These are phyloP conservation scores for Trichophyton schoenleinii DNA, from an alignment of 2,329 filamentous ascomycete genomes.

Conservation along the genomic window DNA sequence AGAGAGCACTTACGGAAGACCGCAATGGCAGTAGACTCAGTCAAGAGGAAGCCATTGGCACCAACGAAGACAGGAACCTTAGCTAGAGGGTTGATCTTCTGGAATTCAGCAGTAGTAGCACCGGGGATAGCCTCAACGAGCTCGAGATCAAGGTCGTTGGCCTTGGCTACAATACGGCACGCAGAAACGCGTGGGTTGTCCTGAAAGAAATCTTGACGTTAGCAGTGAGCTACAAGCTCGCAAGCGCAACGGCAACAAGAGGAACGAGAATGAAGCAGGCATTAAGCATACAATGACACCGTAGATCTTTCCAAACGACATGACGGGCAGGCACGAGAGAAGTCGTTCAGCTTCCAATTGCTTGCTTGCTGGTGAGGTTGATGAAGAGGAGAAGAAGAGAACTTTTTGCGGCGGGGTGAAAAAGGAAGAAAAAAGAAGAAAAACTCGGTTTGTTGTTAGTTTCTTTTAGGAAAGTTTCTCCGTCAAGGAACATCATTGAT, in stretches of 20 bases:
- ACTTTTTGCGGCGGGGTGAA: slow-evolving; percentile 9
- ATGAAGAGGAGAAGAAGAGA: slow-evolving; percentile 7
- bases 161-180: slow-evolving; percentile 90
- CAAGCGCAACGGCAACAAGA: background rate
- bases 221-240: background rate
- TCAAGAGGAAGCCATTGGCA: slow-evolving; percentile 77
- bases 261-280: background rate
- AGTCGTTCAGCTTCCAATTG: slow-evolving; percentile 5
- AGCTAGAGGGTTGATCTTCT: slow-evolving; percentile 72
- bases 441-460: background rate
- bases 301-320: slow-evolving; percentile 98
- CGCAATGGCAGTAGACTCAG: slow-evolving; percentile 85
- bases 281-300: slow-evolving; percentile 55
- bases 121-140: slow-evolving; percentile 58
- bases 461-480: background rate
- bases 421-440: slow-evolving; percentile 12
- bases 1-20: slow-evolving; percentile 72
- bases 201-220: slow-evolving; percentile 35
- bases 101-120: slow-evolving; percentile 60
- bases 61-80: slow-evolving; percentile 91
- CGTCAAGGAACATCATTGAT: background rate
- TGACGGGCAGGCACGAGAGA: slow-evolving; percentile 39
- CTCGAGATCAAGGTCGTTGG: slow-evolving; percentile 88
- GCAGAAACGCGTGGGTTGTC: slow-evolving; percentile 79
- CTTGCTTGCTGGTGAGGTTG: slow-evolving; percentile 5